These are phyloP conservation scores for Cercospora sp. DNA, from an alignment of 2,329 filamentous ascomycete genomes.

Conservation along the genomic window DNA sequence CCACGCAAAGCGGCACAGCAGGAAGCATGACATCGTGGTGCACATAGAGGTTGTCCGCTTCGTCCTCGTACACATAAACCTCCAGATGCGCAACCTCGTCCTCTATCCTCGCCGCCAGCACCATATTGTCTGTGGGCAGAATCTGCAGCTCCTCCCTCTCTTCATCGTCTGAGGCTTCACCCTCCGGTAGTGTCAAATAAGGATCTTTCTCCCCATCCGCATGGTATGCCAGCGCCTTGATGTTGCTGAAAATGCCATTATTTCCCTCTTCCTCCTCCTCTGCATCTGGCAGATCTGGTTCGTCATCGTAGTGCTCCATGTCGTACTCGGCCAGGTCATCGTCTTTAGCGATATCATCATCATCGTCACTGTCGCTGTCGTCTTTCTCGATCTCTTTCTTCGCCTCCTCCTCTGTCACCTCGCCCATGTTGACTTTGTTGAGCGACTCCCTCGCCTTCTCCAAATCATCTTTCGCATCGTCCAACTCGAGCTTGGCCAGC, in stretches of 20 bases:
- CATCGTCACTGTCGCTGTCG: constrained; percentile 41
- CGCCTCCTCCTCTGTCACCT: constrained; percentile 50
- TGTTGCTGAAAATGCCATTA: constrained; percentile 84
- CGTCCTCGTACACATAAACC: constrained; percentile 96
- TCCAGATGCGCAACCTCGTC: constrained; percentile 96
- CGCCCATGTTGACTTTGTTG: constrained; percentile 39
- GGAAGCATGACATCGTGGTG: constrained; percentile 99
- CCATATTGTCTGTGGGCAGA: constrained; percentile 85
- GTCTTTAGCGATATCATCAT: constrained; percentile 51
- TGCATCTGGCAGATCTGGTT: constrained; percentile 55
- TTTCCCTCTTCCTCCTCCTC: constrained; percentile 60
- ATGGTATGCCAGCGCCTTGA: constrained; percentile 91
- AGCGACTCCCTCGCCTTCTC: constrained; percentile 62
- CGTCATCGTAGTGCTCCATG: constrained; percentile 90
- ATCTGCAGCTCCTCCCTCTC: constrained; percentile 94
- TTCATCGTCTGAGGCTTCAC: constrained; percentile 72
- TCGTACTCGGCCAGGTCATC: constrained; percentile 96
- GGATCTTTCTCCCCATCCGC: constrained; percentile 92
- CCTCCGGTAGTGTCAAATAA: constrained; percentile 83
- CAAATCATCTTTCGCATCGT: constrained; percentile 87
- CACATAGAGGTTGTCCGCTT: constrained; percentile 93
- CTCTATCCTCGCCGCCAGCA: constrained; percentile 90
- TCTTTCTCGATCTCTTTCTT: constrained; percentile 70
- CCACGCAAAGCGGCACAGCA: constrained; percentile 89
- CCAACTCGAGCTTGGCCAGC: constrained; percentile 66